Evolutionary conservation across 164 flowering plant species (phyloP), one percentile per base, ranked within the genome.

Genomic region (Aristolochia californica): DNA sequence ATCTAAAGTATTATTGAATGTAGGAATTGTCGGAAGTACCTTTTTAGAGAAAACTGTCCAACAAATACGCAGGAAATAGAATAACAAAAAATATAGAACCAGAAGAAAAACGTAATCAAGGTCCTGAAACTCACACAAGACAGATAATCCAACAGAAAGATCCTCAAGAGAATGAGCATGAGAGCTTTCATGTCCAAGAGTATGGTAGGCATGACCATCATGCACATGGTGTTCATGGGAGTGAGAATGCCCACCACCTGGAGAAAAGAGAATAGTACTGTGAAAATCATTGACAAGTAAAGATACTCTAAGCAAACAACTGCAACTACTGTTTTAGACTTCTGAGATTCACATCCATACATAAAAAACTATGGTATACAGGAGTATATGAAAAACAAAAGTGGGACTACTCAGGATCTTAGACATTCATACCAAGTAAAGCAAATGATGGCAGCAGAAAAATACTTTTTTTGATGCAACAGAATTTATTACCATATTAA

Each of bases 101-200:
- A 34, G 11, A 15, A 14, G 30, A 43, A 40, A 18, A 52, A 59
- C n/a, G 22, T 17, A 50, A n/a, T 59, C 24, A 12, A 44, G 13
- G 38, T 5, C 56, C 45, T 45, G 40, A 14, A 34, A 73, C 93
- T 77, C 68, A 93, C 99, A 78, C 28, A 93, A 74, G 57, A 89
- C 57, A 16, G 95, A 85, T 55, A 89, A 60, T 64, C 97, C 99
- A 54, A 89, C 78, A 69, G 91, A 87, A 45, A 89, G 96, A 75
- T 93, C 99, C 70, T 81, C 62, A 44, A 93, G 68, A 52, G 97
- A 84, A 81, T 87, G 93, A 40, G 91, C 60, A 70, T 87, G 87
- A 56, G 75, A 65, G 16, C 63, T 68, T n/a, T 2, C 64, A 60
- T 68, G 73, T 57, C 69, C 87, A 66, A 24, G 44, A 61, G 73